phyloP scores from a whole-genome alignment of 768 basidiomycete genomes.

The Multifurca ochricompacta region DNA sequence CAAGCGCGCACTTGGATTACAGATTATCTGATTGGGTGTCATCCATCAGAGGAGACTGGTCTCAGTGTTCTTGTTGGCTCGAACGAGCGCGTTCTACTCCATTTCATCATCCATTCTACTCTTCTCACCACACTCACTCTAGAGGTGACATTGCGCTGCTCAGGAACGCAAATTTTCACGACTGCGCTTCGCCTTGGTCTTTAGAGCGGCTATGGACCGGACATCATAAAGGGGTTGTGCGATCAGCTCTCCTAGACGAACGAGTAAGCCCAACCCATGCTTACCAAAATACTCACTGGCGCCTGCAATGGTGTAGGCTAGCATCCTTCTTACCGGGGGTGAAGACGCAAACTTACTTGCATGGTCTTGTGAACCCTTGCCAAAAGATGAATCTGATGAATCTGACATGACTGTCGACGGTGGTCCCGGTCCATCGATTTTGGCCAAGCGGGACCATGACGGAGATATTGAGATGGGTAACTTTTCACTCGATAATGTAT shows the following conservation, averaged over 20 bases:
- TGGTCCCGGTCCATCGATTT: background rate
- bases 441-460: slow-evolving; percentile 18
- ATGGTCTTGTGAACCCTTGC: slow-evolving; percentile 25
- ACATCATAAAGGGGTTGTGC: slow-evolving; percentile 28
- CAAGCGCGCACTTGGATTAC: slow-evolving; percentile 62
- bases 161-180: slow-evolving; percentile 23
- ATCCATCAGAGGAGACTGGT: slow-evolving; percentile 29
- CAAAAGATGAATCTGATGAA: slow-evolving; percentile 2
- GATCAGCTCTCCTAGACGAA: slow-evolving; percentile 30
- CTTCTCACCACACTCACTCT: background rate
- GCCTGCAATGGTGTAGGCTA: slow-evolving; percentile 21
- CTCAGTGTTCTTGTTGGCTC: slow-evolving; percentile 62
- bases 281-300: background rate
- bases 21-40: slow-evolving; percentile 62
- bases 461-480: slow-evolving; percentile 17
- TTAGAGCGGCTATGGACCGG: slow-evolving; percentile 26
- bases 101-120: background rate
- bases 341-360: slow-evolving; percentile 29
- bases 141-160: slow-evolving; percentile 31
- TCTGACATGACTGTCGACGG: slow-evolving; percentile 5
- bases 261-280: slow-evolving; percentile 18
- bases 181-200: slow-evolving; percentile 24
- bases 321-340: slow-evolving; percentile 30
- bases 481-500: slow-evolving; percentile 6
- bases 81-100: slow-evolving; percentile 49